Evolutionary conservation across 176 grass and related monocot species (phyloP).

Genomic region (Triticum timopheevii): DNA sequence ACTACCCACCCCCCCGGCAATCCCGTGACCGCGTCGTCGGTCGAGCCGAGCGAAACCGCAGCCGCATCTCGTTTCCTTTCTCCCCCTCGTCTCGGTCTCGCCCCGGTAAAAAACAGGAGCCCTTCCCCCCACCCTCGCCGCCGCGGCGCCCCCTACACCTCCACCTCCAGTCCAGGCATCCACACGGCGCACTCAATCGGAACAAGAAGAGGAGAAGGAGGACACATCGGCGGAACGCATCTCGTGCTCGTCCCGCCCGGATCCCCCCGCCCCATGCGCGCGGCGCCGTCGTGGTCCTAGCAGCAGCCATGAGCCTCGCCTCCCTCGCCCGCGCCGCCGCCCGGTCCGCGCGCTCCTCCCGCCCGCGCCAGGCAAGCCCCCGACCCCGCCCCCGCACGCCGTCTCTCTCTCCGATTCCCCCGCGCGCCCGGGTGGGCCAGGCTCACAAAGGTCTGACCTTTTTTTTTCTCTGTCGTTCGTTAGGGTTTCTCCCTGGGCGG

Average conservation of each 20-base stretch:
- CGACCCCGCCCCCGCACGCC: background rate
- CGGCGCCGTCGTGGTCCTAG: background rate
- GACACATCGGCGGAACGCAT: background rate
- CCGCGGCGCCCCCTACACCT: slow-evolving; percentile 18
- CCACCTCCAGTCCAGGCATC: background rate
- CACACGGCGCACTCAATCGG: background rate
- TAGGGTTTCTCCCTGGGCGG: slow-evolving; percentile 62
- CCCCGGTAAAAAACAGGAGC: background rate
- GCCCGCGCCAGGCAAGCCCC: slow-evolving; percentile 42
- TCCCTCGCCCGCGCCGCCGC: slow-evolving; percentile 60
- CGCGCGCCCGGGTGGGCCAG: background rate
- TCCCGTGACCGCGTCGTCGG: slow-evolving; percentile 40
- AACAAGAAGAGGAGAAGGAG: background rate
- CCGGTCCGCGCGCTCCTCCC: slow-evolving; percentile 63
- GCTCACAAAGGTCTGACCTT: slow-evolving; percentile 13
- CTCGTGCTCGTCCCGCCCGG: background rate
- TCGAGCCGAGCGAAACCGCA: background rate
- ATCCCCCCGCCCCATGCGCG: slow-evolving; percentile 33
- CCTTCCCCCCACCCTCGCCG: background rate
- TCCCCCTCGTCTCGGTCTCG: background rate
- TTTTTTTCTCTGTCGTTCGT: background rate
- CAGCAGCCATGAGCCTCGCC: slow-evolving; percentile 61
- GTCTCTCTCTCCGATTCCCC: background rate
- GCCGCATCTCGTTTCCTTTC: background rate
- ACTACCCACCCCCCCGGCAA: background rate